Evolutionary conservation across 208 protist genomes (phyloP).

Genomic region (Leishmania amazonensis): DNA sequence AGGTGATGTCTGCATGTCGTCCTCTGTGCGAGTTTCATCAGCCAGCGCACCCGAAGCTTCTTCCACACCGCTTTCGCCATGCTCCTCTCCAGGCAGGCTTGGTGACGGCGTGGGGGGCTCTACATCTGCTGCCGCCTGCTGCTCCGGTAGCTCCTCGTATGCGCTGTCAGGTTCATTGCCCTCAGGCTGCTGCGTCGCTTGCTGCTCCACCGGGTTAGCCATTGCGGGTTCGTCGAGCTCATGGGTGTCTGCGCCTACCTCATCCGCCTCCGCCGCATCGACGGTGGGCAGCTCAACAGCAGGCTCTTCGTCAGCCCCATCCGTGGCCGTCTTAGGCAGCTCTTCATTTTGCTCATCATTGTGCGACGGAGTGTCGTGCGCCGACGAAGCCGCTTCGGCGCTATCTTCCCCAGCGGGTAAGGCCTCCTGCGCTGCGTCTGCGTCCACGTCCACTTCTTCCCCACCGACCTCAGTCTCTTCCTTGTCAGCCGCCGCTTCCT

Average conservation of each 20-base stretch:
- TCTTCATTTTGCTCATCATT: constrained; percentile 2
- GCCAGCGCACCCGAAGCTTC: not conserved
- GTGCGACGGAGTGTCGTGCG: not conserved
- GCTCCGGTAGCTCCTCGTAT: constrained; percentile 4
- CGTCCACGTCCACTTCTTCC: not conserved
- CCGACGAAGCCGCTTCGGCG: not conserved
- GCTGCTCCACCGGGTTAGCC: not conserved
- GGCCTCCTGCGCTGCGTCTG: not conserved
- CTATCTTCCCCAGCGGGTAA: not conserved
- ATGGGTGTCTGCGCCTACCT: not conserved
- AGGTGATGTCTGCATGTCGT: constrained; percentile 7
- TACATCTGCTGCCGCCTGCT: constrained; percentile 4
- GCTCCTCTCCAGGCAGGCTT: not conserved
- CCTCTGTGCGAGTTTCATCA: constrained; percentile 2
- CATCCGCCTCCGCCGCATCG: constrained; percentile 9
- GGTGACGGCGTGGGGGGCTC: constrained; percentile 11
- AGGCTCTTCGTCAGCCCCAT: constrained; percentile 1
- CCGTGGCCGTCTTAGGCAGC: not conserved
- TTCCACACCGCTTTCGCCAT: not conserved
- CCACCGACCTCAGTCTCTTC: not conserved
- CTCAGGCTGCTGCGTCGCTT: not conserved
- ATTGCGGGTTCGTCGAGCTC: constrained; percentile 2
- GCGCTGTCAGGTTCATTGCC: not conserved
- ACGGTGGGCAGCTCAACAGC: not conserved
- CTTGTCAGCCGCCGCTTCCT: constrained; percentile 3